phyloP scores from a whole-genome alignment of 495 filamentous ascomycete genomes.

The Platismatia glauca region DNA sequence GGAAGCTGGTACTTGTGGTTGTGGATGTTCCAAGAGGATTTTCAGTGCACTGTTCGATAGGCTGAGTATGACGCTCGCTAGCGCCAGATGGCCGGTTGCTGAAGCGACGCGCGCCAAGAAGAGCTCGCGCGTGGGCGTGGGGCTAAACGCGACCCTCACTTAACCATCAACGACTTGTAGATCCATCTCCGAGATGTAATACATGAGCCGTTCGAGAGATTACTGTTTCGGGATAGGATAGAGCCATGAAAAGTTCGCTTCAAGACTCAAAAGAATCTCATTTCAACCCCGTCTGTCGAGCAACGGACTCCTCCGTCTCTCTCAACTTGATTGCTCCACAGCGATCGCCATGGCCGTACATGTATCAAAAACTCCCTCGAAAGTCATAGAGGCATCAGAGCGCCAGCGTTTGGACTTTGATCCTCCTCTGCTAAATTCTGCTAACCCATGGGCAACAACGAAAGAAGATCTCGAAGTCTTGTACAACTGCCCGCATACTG shows the following conservation, averaged over 20 bases:
- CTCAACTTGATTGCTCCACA: neutral
- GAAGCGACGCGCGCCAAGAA: constrained; percentile 8
- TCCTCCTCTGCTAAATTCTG: constrained; percentile 62
- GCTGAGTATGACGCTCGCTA: constrained; percentile 11
- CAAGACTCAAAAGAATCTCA: too few relatives aligned
- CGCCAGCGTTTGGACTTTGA: constrained; percentile 33
- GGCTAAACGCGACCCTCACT: too few relatives aligned
- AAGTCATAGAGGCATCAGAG: neutral
- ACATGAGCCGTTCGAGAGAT: too few relatives aligned
- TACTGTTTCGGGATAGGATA: too few relatives aligned
- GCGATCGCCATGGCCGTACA: neutral
- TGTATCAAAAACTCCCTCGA: neutral
- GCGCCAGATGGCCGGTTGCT: constrained; percentile 5
- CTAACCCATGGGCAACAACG: constrained; percentile 61
- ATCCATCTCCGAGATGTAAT: too few relatives aligned
- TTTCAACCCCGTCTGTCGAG: too few relatives aligned
- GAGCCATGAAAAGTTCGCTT: too few relatives aligned
- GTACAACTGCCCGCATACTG: constrained; percentile 49
- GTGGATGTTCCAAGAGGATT: neutral
- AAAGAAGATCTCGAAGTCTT: constrained; percentile 46
- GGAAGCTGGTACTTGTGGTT: neutral
- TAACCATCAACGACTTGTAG: too few relatives aligned
- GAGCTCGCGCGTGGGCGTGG: too few relatives aligned
- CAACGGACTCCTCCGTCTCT: neutral
- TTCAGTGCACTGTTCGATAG: neutral